Conservation (phyloP, 2,329 filamentous ascomycete species). For the Bipolaris sorokiniana region DNA sequence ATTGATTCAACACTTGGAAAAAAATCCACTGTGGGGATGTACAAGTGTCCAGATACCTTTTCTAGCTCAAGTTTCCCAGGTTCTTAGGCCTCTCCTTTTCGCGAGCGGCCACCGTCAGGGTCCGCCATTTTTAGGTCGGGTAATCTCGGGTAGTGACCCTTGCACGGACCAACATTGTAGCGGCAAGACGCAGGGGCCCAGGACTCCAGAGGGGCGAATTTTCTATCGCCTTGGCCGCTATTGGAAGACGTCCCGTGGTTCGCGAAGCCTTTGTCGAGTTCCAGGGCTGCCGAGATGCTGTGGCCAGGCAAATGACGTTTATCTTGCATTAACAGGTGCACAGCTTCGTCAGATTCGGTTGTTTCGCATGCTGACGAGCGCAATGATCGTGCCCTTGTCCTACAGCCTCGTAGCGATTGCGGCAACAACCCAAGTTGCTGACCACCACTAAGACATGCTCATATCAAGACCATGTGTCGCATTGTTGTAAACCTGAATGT, state of each 20-base stretch:
- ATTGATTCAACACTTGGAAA: conserved; percentile 13
- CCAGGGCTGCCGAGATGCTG: conserved; percentile 16
- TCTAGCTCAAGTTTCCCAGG: conserved; percentile 19
- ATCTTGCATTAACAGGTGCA: conserved; percentile 1
- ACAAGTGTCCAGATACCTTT: conserved; percentile 33
- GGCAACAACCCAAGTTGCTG: not conserved
- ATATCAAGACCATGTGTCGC: not conserved
- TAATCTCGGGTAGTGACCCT: conserved; percentile 22
- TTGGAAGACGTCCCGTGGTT: conserved; percentile 21
- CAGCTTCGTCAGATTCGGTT: not conserved
- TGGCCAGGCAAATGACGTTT: conserved; percentile 7
- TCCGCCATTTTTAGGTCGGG: conserved; percentile 28
- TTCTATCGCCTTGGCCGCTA: conserved; percentile 22
- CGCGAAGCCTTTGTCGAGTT: conserved; percentile 13
- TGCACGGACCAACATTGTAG: conserved; percentile 26
- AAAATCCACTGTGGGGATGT: conserved; percentile 27
- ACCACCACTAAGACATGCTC: not conserved
- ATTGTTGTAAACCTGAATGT: too few species aligned
- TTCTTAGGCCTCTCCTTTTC: conserved; percentile 17
- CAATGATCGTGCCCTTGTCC: not conserved
- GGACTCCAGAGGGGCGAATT: conserved; percentile 24
- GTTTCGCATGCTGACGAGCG: not conserved
- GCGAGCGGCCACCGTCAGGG: conserved; percentile 14
- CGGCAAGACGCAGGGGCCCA: conserved; percentile 21
- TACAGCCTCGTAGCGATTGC: not conserved